Evolutionary conservation across 2,329 filamentous ascomycete species (phyloP).

Genomic region (Trichoderma sp.): DNA sequence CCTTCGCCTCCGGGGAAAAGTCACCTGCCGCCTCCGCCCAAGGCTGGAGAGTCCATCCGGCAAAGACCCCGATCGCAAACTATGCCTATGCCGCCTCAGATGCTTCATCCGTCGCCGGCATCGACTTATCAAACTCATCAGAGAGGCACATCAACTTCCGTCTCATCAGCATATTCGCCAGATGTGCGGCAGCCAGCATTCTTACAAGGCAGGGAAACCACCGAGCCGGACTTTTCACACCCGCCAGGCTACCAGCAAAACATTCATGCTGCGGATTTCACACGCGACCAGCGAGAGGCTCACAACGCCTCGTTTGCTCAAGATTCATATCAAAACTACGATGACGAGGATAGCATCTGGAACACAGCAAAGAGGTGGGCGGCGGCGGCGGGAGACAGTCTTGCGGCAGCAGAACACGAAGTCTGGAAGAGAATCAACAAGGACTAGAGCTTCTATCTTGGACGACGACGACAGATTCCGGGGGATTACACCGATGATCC

Average conservation of each 20-base stretch:
- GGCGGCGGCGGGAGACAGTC: conserved; percentile 52
- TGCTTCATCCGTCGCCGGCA: conserved; percentile 49
- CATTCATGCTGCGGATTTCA: conserved; percentile 49
- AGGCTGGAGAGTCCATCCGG: conserved; percentile 43
- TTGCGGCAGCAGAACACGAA: conserved; percentile 57
- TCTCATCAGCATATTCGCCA: conserved; percentile 30
- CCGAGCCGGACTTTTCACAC: conserved; percentile 38
- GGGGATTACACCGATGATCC: neutral
- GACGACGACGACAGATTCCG: neutral
- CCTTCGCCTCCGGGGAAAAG: conserved; percentile 41
- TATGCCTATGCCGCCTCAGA: conserved; percentile 46
- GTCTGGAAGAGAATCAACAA: conserved; percentile 64
- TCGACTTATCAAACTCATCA: conserved; percentile 39
- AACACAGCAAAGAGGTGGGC: conserved; percentile 57
- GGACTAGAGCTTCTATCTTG: conserved; percentile 33
- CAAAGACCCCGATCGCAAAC: conserved; percentile 36
- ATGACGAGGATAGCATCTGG: conserved; percentile 49
- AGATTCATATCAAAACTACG: conserved; percentile 26
- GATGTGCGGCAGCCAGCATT: conserved; percentile 27
- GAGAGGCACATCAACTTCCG: conserved; percentile 45
- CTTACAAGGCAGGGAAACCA: conserved; percentile 27
- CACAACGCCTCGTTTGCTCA: conserved; percentile 35
- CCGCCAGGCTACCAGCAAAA: conserved; percentile 58
- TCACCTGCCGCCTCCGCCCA: conserved; percentile 50
- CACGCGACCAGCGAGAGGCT: conserved; percentile 44